Evolutionary conservation across 352 stramenopile genomes (phyloP).

Genomic region (Phytophthora podocarpi): DNA sequence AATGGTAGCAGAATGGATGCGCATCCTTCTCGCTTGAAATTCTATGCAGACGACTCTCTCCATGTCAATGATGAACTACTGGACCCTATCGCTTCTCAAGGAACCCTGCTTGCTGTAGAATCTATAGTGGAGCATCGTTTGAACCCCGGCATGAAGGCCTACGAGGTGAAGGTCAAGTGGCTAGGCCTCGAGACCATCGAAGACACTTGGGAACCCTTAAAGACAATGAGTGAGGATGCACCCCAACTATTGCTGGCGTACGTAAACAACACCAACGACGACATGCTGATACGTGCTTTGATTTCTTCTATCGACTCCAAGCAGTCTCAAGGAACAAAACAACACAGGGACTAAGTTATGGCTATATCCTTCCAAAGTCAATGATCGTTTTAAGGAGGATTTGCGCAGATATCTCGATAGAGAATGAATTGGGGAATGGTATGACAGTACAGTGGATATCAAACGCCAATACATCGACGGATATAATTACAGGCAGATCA

Average conservation of each 20-base stretch:
- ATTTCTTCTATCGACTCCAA: not conserved
- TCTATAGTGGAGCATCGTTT: not conserved
- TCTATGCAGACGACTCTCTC: slow-evolving; percentile 2
- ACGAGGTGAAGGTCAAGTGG: not conserved
- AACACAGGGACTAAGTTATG: not conserved
- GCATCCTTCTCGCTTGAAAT: slow-evolving; percentile 4
- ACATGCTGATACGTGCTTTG: not conserved
- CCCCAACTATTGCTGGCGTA: slow-evolving; percentile 4
- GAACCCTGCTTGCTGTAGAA: slow-evolving; percentile 1
- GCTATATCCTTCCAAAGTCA: not conserved
- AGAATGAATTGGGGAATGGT: too few relatives aligned
- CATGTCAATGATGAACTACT: not conserved
- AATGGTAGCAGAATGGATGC: slow-evolving; percentile 6
- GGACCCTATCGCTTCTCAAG: slow-evolving; percentile 6
- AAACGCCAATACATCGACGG: too few relatives aligned
- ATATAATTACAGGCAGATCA: too few relatives aligned
- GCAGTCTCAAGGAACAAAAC: not conserved
- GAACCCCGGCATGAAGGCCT: not conserved
- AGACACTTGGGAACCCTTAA: slow-evolving; percentile 3
- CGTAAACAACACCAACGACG: not conserved
- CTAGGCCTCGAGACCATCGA: not conserved
- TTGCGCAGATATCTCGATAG: too few relatives aligned
- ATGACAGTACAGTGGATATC: too few relatives aligned
- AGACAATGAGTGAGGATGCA: slow-evolving; percentile 3
- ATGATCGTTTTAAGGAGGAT: not conserved